Evolutionary conservation across 768 basidiomycete species (phyloP).

Genomic region (Terana coerulea): DNA sequence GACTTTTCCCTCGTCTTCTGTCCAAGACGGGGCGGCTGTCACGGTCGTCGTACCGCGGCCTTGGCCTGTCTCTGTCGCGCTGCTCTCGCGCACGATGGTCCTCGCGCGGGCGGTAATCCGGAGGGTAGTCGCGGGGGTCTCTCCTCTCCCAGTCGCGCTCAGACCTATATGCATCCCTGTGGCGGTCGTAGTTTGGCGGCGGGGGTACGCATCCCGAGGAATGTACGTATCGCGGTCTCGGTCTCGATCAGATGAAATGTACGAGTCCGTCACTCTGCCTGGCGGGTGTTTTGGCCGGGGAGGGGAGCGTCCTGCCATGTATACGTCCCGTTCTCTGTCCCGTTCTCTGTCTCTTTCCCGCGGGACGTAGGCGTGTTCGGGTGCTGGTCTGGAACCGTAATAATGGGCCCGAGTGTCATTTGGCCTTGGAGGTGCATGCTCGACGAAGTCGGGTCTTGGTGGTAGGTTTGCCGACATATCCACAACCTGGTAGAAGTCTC

Average conservation of each 20-base stretch:
- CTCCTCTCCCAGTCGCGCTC: constrained; percentile 20
- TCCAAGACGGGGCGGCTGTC: too few relatives aligned
- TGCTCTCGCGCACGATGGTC: constrained; percentile 6
- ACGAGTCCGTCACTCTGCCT: constrained; percentile 14
- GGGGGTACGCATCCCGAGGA: constrained; percentile 5
- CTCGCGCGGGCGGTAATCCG: constrained; percentile 1
- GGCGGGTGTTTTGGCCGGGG: constrained; percentile 18
- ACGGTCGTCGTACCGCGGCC: background rate
- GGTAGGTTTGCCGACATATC: constrained; percentile 30
- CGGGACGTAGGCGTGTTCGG: constrained; percentile 3
- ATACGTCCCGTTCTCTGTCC: constrained; percentile 17
- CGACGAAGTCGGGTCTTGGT: constrained; percentile 30
- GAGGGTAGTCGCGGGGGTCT: constrained; percentile 16
- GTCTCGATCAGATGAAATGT: constrained; percentile 15
- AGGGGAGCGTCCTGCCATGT: constrained; percentile 18
- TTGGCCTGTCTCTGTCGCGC: background rate
- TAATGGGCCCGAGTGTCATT: constrained; percentile 19
- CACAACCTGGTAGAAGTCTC: too few relatives aligned
- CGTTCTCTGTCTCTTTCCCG: constrained; percentile 3
- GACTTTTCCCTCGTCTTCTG: constrained; percentile 3
- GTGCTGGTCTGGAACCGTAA: constrained; percentile 18
- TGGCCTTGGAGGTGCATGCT: constrained; percentile 15
- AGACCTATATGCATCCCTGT: constrained; percentile 7
- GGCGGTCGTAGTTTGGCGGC: constrained; percentile 12
- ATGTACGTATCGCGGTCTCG: constrained; percentile 1